Percentiles rank a stretch among this genome's conserved stretches.
Conservation (phyloP, 2,329 filamentous ascomycete species). For the Didymella keratinophila region DNA sequence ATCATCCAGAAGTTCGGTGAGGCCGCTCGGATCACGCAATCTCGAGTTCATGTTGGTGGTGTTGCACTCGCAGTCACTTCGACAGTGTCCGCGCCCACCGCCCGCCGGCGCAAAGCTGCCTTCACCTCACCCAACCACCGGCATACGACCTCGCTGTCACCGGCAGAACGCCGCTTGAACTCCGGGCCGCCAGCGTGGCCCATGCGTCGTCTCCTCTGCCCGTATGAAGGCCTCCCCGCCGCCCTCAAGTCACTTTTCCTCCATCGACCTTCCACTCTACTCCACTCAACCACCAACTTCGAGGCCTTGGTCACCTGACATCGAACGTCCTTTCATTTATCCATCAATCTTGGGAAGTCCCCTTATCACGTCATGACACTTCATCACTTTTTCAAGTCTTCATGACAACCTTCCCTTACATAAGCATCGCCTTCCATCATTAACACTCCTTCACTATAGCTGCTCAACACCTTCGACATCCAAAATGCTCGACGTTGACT, state of each 20-base stretch:
- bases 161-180: neutral
- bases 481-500: neutral
- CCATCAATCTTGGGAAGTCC: too few species aligned
- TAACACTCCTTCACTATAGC: slow-evolving; percentile 5
- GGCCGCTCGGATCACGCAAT: slow-evolving; percentile 9
- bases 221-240: neutral
- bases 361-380: too few species aligned
- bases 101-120: neutral
- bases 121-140: slow-evolving; percentile 1
- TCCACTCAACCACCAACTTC: neutral
- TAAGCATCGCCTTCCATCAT: neutral
- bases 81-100: neutral
- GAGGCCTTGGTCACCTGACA: neutral
- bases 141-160: slow-evolving; percentile 5
- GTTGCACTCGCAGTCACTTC: neutral
- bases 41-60: neutral
- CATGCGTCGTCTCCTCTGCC: neutral
- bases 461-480: slow-evolving; percentile 2
- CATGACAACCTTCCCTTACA: slow-evolving; percentile 3
- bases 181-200: neutral
- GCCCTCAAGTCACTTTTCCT: neutral
- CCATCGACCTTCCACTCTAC: neutral
- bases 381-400: slow-evolving; percentile 4
- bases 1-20: neutral
- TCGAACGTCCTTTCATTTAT: too few species aligned